phyloP scores from a whole-genome alignment of 2,329 filamentous ascomycete species.

The Fusarium sp. region DNA sequence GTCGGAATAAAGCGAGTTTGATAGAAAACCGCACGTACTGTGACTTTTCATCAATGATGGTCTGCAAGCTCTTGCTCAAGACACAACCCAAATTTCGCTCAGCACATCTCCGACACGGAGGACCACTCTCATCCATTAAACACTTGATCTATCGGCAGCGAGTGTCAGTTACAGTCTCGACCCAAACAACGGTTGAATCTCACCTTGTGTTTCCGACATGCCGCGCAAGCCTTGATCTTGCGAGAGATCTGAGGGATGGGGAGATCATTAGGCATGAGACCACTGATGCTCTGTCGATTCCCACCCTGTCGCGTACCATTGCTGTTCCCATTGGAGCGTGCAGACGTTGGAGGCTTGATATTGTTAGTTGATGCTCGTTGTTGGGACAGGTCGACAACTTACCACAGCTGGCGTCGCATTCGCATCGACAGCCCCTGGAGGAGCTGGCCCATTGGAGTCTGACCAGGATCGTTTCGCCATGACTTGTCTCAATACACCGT shows the following conservation, averaged over 20 bases:
- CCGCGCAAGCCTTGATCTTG: constrained; percentile 56
- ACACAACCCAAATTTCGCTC: constrained; percentile 54
- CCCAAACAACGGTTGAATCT: background rate
- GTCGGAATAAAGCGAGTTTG: background rate
- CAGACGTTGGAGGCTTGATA: constrained; percentile 23
- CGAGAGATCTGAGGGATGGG: constrained; percentile 52
- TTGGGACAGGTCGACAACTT: background rate
- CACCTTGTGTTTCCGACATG: constrained; percentile 57
- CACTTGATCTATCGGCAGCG: constrained; percentile 52
- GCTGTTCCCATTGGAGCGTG: constrained; percentile 34
- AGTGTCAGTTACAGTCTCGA: background rate
- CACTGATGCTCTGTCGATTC: constrained; percentile 35
- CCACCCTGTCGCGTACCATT: constrained; percentile 30
- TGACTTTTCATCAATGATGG: constrained; percentile 56
- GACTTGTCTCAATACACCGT: background rate
- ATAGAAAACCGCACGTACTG: constrained; percentile 42
- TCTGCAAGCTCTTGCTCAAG: constrained; percentile 57
- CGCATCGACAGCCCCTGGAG: constrained; percentile 13
- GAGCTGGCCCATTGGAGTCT: constrained; percentile 35
- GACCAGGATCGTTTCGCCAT: constrained; percentile 46
- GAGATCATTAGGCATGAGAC: constrained; percentile 26
- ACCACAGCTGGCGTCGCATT: constrained; percentile 20
- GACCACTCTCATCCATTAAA: constrained; percentile 55
- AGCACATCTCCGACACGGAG: constrained; percentile 54
- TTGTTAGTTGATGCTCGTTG: constrained; percentile 12